Conservation (phyloP, 306 rosid genomes). For the Gillenia trifoliata region DNA sequence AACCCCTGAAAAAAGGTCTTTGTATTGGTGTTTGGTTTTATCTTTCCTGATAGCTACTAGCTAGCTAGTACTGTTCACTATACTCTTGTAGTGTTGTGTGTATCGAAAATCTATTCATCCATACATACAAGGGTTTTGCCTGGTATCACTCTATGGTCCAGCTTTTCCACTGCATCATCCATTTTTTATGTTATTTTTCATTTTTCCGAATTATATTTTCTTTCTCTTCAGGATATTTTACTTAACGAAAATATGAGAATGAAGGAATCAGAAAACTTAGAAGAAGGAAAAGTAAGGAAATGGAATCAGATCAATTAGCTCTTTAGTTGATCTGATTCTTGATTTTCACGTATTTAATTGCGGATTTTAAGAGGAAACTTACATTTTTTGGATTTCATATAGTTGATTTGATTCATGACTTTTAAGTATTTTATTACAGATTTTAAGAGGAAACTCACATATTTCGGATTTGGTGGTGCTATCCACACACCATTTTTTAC, state of each 20-base stretch:
- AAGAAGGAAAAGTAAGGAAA: background rate
- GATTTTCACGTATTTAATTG: background rate
- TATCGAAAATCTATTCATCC: background rate
- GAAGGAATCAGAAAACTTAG: background rate
- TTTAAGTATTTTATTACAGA: too few relatives aligned
- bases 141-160: conserved; percentile 9
- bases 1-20: conserved; percentile 23
- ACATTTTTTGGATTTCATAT: too few relatives aligned
- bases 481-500: too few relatives aligned
- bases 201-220: too few relatives aligned
- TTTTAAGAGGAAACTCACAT: background rate
- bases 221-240: too few relatives aligned
- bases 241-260: background rate
- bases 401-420: too few relatives aligned
- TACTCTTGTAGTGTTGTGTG: background rate
- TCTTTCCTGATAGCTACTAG: background rate
- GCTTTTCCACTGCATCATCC: background rate
- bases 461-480: background rate
- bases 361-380: background rate
- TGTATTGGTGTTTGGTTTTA: conserved; percentile 13
- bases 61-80: background rate
- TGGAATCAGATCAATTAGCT: background rate
- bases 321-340: background rate
- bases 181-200: background rate
- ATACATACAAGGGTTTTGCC: background rate